These are phyloP conservation scores for Sporothrix sp. DNA, from an alignment of 2,329 filamentous ascomycete species.

Conservation along the genomic window DNA sequence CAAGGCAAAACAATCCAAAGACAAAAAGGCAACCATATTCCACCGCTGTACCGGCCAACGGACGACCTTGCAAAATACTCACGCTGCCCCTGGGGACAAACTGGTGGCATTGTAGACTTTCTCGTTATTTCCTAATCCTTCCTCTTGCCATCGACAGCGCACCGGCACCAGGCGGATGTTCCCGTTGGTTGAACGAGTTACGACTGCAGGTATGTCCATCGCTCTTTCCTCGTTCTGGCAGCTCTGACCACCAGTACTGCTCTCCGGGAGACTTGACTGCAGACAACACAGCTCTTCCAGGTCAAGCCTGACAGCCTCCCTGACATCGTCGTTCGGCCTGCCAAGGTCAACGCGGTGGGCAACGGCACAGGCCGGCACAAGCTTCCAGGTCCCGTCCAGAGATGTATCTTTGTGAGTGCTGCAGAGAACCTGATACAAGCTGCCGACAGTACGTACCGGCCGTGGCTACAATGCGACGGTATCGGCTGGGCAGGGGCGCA, in stretches of 20 bases:
- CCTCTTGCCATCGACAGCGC: neutral
- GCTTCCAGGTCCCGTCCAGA: slow-evolving; percentile 26
- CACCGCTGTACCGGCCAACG: slow-evolving; percentile 41
- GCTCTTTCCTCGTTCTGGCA: too few species aligned
- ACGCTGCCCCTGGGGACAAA: slow-evolving; percentile 65
- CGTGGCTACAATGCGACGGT: too few species aligned
- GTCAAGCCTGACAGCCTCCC: slow-evolving; percentile 46
- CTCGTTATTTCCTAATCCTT: neutral
- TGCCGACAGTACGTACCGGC: too few species aligned
- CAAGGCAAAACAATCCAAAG: neutral
- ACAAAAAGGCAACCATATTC: neutral
- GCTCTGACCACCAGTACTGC: slow-evolving; percentile 29
- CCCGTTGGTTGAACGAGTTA: slow-evolving; percentile 40
- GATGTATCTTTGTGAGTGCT: slow-evolving; percentile 42
- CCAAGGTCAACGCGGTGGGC: slow-evolving; percentile 45
- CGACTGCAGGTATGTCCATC: slow-evolving; percentile 30
- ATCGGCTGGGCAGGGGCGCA: too few species aligned
- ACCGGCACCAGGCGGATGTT: slow-evolving; percentile 25
- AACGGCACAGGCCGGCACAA: slow-evolving; percentile 45
- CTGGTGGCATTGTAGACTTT: slow-evolving; percentile 49
- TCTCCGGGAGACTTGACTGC: slow-evolving; percentile 42
- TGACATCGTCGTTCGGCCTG: slow-evolving; percentile 40
- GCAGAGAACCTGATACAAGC: too few species aligned
- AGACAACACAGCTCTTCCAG: slow-evolving; percentile 43
- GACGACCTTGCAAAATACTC: slow-evolving; percentile 30